Evolutionary conservation across 2,329 filamentous ascomycete genomes (phyloP).

Genomic region (Coniochaeta ligniaria): DNA sequence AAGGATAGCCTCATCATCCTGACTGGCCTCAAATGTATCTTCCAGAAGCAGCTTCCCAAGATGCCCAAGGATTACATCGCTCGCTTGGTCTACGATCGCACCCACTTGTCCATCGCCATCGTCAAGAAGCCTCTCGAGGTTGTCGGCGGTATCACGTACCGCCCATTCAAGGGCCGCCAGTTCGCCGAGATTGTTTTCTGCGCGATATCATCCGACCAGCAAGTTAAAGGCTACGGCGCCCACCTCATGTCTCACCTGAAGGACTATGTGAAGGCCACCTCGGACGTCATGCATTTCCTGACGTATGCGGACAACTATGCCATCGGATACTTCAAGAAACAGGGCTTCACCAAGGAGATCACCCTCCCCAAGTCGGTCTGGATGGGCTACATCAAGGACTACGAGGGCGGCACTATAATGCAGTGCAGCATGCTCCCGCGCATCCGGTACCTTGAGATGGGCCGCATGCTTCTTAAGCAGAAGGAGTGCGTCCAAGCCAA

Average conservation of each 20-base stretch:
- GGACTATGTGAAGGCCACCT: conserved; percentile 95
- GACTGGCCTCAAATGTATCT: conserved; percentile 93
- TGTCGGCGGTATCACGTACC: conserved; percentile 94
- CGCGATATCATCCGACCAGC: conserved; percentile 93
- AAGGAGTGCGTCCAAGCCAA: conserved; percentile 94
- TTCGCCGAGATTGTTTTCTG: conserved; percentile 99
- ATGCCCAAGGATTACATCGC: conserved; percentile 99
- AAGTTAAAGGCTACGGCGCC: conserved; percentile 96
- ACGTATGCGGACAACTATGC: conserved; percentile 99
- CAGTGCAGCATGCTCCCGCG: conserved; percentile 96
- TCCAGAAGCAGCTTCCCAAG: conserved; percentile 96
- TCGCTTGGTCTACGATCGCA: conserved; percentile 92
- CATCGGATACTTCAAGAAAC: conserved; percentile 98
- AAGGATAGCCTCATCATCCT: conserved; percentile 88
- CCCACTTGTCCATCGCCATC: conserved; percentile 92
- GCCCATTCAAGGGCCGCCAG: conserved; percentile 82
- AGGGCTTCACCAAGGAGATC: conserved; percentile 98
- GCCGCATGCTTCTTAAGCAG: conserved; percentile 93
- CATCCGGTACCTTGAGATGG: conserved; percentile 87
- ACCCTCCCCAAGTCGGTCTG: conserved; percentile 82
- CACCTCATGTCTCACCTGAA: conserved; percentile 98
- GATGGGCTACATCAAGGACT: conserved; percentile 99
- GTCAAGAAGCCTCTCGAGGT: conserved; percentile 94
- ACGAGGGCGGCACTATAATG: conserved; percentile 98
- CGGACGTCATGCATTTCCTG: conserved; percentile 95